Evolutionary conservation across 768 basidiomycete species (phyloP), one percentile per base, ranked within the genome.

Genomic region (Heimioporus sp.): DNA sequence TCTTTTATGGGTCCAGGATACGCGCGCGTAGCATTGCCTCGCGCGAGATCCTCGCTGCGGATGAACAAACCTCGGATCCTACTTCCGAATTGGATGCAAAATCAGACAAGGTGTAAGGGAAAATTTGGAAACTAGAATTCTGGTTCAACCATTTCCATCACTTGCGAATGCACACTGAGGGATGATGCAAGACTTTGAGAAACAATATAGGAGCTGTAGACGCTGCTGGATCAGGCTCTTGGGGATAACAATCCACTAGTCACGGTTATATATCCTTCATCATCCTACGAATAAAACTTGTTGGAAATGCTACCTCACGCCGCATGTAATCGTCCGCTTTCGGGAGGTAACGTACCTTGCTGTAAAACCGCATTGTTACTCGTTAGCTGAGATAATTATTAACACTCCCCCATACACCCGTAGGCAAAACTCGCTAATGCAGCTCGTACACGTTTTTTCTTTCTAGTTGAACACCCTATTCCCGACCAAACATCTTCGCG

Each of bases 1-100:
- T 67, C 55, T 60, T 61, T 41, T 69, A 60, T 21, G 72, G 71
- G 12, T 64, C 68, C 36, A 57, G 48, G 46, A 70, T 73, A 47
- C 68, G 70, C 9, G 62, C 62, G 20, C 58, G 57, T 35, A 71
- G 65, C 42, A 57, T 59, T 49, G 55, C 57, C 21, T 66, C 61
- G 5, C 50, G 53, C 5, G 20, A 48, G 19, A 59, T 66, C 46
- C 48, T 66, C 37, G 56, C 46, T 16, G 51, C 49, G 4, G 65
- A 65, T 8, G 47, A 32, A 5, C 38, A 48, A 21, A 20, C 49
- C 28, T 36, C 31, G 8, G 12, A n/a, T 1, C 28, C 51, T 13
- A 21, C 41, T 11, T 47, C 28, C 38, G 46, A 39, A 10, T 16
- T 34, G 4, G 24, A 28, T 28, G 16, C 32, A 10, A 51, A 8